Base-by-base conservation (phyloP, 2,329 filamentous ascomycete genomes). In the Exophiala oligosperma region DNA sequence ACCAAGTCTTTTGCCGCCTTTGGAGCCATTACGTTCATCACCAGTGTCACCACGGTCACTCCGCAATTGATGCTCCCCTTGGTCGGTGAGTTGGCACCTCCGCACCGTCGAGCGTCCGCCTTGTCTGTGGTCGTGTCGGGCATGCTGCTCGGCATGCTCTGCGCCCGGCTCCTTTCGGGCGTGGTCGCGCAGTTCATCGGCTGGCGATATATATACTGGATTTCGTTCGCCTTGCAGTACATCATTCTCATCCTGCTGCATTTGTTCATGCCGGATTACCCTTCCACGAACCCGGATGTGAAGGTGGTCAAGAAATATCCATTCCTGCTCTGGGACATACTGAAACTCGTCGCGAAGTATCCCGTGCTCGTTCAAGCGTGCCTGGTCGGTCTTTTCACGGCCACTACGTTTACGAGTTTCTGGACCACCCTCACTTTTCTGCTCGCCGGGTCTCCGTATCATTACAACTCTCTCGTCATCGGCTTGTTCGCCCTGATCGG, bases 351-450 rank as follows among this genome's bases (percentile, higher is more conserved):
- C 37, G 73, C 83, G 49, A 82, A 80, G 2, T 80, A 92, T 49
- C 88, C 90, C 0, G 74, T 89, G 1, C 79, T 94, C 0, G 80
- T 89, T 0, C 89, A 93, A 69, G 82, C 86, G 0, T 87, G 86
- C 49, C 70, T 91, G 1, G 82, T 91, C 23, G 80, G 83, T 0
- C 86, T 91, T 67, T 80, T 86, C 62, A 79, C 78, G 3, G 79
- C 80, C 4, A 79, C 81, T 0, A 84, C 81, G 0, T 89, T 89
- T 69, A 89, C 86, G 1, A 77, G 73, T 32, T 88, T 86, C 76
- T 90, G 87, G 87, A 90, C 87, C 0, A 93, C 90, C 0, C 72
- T 94, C 38, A 93, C 89, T 0, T 95, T 95, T 69, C 79, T 94
- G 6, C 82, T 95, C n/a, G 83, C 88, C 0, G 86, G 82, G 0